phyloP scores from a whole-genome alignment of 2,329 filamentous ascomycete genomes.

The Thelonectria rubi region DNA sequence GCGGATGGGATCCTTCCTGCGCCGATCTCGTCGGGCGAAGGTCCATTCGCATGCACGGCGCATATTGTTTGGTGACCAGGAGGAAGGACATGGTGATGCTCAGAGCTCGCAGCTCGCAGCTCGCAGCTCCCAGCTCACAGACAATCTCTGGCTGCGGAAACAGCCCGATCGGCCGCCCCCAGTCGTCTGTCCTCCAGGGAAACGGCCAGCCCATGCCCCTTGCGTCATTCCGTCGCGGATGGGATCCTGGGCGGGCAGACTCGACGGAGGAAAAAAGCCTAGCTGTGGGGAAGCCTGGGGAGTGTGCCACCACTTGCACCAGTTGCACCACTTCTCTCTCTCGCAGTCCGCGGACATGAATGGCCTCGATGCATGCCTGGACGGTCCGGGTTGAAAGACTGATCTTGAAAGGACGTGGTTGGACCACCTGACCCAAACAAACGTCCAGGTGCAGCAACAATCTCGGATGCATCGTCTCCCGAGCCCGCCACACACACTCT shows the following conservation, averaged over 20 bases:
- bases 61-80: constrained; percentile 1
- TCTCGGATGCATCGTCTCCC: constrained; percentile 41
- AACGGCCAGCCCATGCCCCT: constrained; percentile 30
- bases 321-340: too few relatives aligned
- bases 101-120: not conserved
- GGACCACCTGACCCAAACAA: constrained; percentile 23
- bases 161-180: constrained; percentile 37
- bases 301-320: constrained; percentile 16
- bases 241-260: constrained; percentile 34
- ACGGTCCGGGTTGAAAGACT: constrained; percentile 21
- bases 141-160: constrained; percentile 24
- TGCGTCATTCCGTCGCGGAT: constrained; percentile 35
- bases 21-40: constrained; percentile 34
- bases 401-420: constrained; percentile 28
- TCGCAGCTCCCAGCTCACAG: not conserved
- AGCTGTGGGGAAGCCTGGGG: constrained; percentile 36
- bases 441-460: constrained; percentile 42
- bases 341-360: constrained; percentile 6
- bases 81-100: not conserved
- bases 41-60: constrained; percentile 12
- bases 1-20: constrained; percentile 29
- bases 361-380: constrained; percentile 24
- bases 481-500: constrained; percentile 38
- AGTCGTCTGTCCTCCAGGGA: constrained; percentile 20
- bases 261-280: constrained; percentile 38